Evolutionary conservation across 1,139 yeast genomes (phyloP), one percentile per base, ranked within the genome.

Genomic region (Blastobotrys ciferrii): DNA sequence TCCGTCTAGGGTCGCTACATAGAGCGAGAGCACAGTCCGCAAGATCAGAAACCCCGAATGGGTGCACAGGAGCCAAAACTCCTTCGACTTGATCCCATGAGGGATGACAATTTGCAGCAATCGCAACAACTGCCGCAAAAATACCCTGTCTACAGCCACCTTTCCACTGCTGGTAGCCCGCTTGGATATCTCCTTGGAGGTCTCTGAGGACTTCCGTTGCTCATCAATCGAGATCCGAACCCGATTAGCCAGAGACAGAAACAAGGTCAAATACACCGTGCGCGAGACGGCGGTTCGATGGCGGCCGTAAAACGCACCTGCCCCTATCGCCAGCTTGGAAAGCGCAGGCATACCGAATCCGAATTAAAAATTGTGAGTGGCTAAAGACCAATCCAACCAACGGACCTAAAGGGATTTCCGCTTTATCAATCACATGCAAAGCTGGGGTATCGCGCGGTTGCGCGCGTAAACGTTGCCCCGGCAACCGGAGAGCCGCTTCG

Each of bases 1-100:
- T 58, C 98, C 97, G 66, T 91, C 98, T 53, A 91, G 73, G 14
- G 84, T 81, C 2, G 97, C 97, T 18, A 89, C 94, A 60, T 83
- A 82, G 46, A 91, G 75, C 1, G 96, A 84, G 35, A 91, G 70
- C 35, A 84, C 67, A 0, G 96, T 94, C 56, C 96, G 76, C 3
- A 77, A 59, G 2, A 87, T 77, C 46, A 89, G 72, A 20, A 88
- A 72, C 0, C 73, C 65, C 5, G 89, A 67, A 65, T 91, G 95
- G 0, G 80, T 60, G 0, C 68, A 56, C 42, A 88, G 75, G 55
- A 72, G 62, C 58, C 66, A 59, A 33, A 70, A 64, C 54, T 70
- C 73, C 40, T 60, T 60, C 36, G 68, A 58, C 25, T 55, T 49
- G 32, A 62, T 33, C 13, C 70, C 69, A 3, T 63, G 59, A 0